Evolutionary conservation across 495 filamentous ascomycete genomes (phyloP), one percentile per base, ranked within the genome.

Genomic region (Aspergillus homomorphus): DNA sequence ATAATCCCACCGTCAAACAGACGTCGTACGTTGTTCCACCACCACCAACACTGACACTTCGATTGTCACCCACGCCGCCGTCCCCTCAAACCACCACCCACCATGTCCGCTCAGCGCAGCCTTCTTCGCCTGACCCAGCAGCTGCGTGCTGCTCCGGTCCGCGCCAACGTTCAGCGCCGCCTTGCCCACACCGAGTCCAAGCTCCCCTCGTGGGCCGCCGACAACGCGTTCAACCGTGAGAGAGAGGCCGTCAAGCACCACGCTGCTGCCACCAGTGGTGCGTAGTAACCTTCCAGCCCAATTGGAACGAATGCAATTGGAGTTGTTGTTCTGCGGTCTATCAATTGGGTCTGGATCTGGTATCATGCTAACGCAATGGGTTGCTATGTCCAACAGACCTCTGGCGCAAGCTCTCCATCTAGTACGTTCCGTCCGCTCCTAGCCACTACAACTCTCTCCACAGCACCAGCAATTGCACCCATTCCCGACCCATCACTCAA

Each of bases 381-480:
- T 38, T 38, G 4, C 12, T 5, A 56, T 62, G 44, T 55, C 53
- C 24, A 23, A 8, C 73, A 97, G 92, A 89, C 70, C 85, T 94
- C 62, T 97, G 92, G 92, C 85, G 86, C 76, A 96, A 93, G 80
- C 87, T 96, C 53, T 91, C 89, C 57, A 82, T 96, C 80, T 96
- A 88, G 92, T 96, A 87, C 62, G 77, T 78, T 63, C 15, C 6
- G 12, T 38, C 33, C 33, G 4, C 15, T 6, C n/a, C n/a, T n/a
- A n/a, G n/a, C n/a, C n/a, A n/a, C n/a, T n/a, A n/a, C n/a, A n/a
- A n/a, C n/a, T n/a, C n/a, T n/a, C n/a, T n/a, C n/a, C n/a, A n/a
- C n/a, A n/a, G n/a, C 10, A 12, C 7, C 48, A 48, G 20, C 41
- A 23, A 20, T 56, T 21, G 49, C 26, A 42, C 49, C 21, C 28